Evolutionary conservation across 768 basidiomycete species (phyloP).

Genomic region (Austroboletus eburneus): DNA sequence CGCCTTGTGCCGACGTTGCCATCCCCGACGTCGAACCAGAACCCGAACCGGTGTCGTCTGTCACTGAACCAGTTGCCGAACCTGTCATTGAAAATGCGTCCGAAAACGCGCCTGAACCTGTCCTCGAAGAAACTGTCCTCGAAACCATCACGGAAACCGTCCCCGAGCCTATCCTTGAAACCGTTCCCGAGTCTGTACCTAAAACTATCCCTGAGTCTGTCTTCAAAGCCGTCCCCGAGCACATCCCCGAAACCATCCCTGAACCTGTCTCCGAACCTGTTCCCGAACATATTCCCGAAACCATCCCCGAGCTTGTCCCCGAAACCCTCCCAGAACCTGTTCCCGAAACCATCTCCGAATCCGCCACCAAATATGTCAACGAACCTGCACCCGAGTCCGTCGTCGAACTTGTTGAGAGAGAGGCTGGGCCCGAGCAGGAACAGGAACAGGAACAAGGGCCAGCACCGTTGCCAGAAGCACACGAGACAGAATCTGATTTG

Average conservation of each 20-base stretch:
- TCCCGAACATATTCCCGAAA: neutral
- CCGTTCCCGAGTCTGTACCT: neutral
- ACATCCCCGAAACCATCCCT: too few relatives aligned
- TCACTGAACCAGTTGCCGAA: neutral
- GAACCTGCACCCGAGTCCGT: neutral
- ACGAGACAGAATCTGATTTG: constrained; percentile 13
- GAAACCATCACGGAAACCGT: too few relatives aligned
- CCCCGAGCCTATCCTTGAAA: neutral
- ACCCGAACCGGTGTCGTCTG: neutral
- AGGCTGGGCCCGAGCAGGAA: neutral
- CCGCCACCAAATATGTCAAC: neutral
- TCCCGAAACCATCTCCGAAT: neutral
- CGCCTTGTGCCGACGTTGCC: neutral
- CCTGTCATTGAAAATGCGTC: too few relatives aligned
- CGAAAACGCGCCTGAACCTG: neutral
- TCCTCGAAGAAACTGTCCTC: neutral
- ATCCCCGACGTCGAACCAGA: neutral
- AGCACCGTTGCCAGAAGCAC: neutral
- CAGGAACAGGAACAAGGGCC: neutral
- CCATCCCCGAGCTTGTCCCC: neutral
- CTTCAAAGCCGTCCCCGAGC: too few relatives aligned
- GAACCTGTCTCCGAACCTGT: neutral
- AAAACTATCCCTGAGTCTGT: too few relatives aligned
- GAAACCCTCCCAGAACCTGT: neutral
- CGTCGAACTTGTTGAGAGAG: neutral